phyloP scores from a whole-genome alignment of 495 filamentous ascomycete genomes.

The Glutinoglossum americanum region DNA sequence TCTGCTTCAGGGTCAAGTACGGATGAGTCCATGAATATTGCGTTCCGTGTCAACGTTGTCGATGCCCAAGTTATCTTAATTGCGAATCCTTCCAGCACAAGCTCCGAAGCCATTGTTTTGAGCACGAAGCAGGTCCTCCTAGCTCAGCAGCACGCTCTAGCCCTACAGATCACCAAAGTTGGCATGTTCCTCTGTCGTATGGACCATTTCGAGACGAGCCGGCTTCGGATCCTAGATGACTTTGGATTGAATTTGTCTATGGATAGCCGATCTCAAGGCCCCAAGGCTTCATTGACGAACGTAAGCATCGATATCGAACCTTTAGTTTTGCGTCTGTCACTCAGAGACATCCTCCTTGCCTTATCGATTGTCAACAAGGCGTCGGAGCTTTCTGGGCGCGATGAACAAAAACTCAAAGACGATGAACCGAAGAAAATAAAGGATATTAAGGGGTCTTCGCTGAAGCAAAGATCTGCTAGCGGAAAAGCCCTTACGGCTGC shows the following conservation, averaged over 20 bases:
- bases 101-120: conserved; percentile 88
- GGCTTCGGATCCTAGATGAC: conserved; percentile 81
- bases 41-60: conserved; percentile 82
- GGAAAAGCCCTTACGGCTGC: conserved; percentile 41
- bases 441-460: conserved; percentile 31
- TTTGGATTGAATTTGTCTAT: conserved; percentile 80
- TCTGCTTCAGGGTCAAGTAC: conserved; percentile 3
- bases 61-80: conserved; percentile 92
- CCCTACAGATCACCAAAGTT: conserved; percentile 74
- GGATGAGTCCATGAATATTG: conserved; percentile 43
- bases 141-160: conserved; percentile 83
- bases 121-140: conserved; percentile 84
- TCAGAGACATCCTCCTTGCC: conserved; percentile 84
- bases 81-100: conserved; percentile 71
- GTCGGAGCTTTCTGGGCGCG: conserved; percentile 53
- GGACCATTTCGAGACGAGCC: conserved; percentile 78
- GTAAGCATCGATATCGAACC: conserved; percentile 81
- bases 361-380: conserved; percentile 86
- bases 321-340: conserved; percentile 72
- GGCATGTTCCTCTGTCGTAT: conserved; percentile 98
- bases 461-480: conserved; percentile 42
- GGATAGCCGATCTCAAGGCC: conserved; percentile 50
- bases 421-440: conserved; percentile 32
- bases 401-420: conserved; percentile 11
- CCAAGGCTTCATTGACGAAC: conserved; percentile 43